A percentile compares a stretch with the other conserved stretches of the same genome.
Conservation (phyloP, 768 basidiomycete genomes). For the Phylloporus rhodoxanthus region DNA sequence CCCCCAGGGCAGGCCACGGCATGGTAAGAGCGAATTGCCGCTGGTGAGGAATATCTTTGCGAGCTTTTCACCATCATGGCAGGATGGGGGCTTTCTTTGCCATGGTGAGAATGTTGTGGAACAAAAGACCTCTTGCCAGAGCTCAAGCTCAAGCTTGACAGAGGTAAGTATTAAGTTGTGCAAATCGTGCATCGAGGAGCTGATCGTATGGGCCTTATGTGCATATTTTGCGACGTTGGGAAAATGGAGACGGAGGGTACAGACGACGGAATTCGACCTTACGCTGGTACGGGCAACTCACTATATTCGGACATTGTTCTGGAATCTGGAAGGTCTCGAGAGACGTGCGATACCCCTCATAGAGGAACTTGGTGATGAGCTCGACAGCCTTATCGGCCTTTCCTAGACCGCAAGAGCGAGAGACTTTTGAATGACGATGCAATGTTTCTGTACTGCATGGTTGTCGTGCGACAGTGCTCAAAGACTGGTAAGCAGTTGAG, state of each 20-base stretch:
- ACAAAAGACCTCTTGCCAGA: slow-evolving; percentile 99
- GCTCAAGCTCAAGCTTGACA: slow-evolving; percentile 94
- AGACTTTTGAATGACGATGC: slow-evolving; percentile 49
- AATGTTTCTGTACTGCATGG: no score
- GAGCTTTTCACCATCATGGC: slow-evolving; percentile 98
- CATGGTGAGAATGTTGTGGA: slow-evolving; percentile 93
- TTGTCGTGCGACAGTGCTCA: no score
- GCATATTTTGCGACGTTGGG: slow-evolving; percentile 93
- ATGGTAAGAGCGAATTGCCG: slow-evolving; percentile 90
- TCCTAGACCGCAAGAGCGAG: slow-evolving; percentile 76
- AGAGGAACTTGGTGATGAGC: slow-evolving; percentile 95
- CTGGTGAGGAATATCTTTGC: slow-evolving; percentile 95
- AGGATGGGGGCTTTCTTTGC: slow-evolving; percentile 90
- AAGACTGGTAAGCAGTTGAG: no score
- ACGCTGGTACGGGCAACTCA: slow-evolving; percentile 88
- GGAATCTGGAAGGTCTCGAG: slow-evolving; percentile 90
- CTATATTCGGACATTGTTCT: slow-evolving; percentile 84
- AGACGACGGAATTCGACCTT: slow-evolving; percentile 97
- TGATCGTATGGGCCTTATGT: slow-evolving; percentile 90
- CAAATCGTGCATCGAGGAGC: slow-evolving; percentile 94
- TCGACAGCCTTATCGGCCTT: slow-evolving; percentile 73
- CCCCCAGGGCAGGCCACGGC: slow-evolving; percentile 97
- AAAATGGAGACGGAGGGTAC: slow-evolving; percentile 91
- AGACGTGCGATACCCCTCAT: slow-evolving; percentile 96
- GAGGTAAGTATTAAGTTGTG: slow-evolving; percentile 94